Base-by-base conservation (phyloP, 2,329 filamentous ascomycete species). In the Periglandula ipomoeae region DNA sequence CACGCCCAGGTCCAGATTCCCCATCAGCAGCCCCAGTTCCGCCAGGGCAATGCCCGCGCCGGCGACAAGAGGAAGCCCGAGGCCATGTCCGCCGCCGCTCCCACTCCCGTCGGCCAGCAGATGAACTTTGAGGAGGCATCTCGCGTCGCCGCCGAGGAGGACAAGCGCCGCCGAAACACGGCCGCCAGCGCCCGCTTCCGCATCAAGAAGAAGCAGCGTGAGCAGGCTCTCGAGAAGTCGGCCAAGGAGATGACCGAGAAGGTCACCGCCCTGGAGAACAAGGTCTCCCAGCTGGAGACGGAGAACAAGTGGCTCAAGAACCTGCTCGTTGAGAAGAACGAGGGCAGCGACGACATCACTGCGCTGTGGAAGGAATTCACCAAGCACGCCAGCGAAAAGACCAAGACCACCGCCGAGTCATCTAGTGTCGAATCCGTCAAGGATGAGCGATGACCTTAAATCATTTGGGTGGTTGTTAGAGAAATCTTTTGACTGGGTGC, bases 181-280 rank as follows among this genome's bases (percentile, higher is more conserved):
- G 89, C 89, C 27, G 89, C 89, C 48, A 89, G 84, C 56, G 89
- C 89, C 17, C 85, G 89, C 44, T 95, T 95, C 76, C 85, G 89
- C 51, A 82, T 93, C 64, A 95, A 95, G 81, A 95, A 95, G 84
- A 95, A 95, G 80, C 87, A 93, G 70, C 84, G 89, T 45, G 89
- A 95, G 72, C 86, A 90, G 66, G 85, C 87, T 8, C 80, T 94
- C 46, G 87, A 91, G 67, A 82, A 81, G 60, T 84, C 81, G 3
- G 84, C 88, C 59, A 89, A 89, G 67, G 89, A 94, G 57, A 87
- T 91, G 69, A 80, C 80, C 24, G 86, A 93, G 41, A 89, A 89
- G 70, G 85, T 90, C 46, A 73, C 79, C 17, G 72, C 74, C 17
- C 75, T 95, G 6, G 87, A 94, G 68, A 76, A 76, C 59, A 81